Evolutionary conservation across 768 basidiomycete genomes (phyloP).

Genomic region (Leucocoprinus sp.): DNA sequence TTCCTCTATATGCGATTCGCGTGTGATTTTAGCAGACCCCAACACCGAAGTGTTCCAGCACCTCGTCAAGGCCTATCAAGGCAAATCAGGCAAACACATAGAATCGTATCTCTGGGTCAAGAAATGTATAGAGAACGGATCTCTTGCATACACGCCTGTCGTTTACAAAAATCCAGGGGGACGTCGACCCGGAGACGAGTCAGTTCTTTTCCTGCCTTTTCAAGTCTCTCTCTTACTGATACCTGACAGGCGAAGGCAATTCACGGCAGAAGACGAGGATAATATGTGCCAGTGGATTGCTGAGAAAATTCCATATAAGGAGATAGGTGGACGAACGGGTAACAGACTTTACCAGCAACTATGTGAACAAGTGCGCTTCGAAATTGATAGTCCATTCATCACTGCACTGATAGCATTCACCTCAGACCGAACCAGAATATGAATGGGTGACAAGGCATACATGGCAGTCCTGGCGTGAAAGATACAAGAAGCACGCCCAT

Average conservation of each 20-base stretch:
- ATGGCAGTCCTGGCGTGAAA: slow-evolving; percentile 86
- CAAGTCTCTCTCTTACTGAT: slow-evolving; percentile 2
- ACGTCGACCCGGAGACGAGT: slow-evolving; percentile 77
- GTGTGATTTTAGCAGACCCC: slow-evolving; percentile 73
- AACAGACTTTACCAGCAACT: slow-evolving; percentile 80
- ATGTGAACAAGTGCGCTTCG: slow-evolving; percentile 50
- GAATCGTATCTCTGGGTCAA: slow-evolving; percentile 82
- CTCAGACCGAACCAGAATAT: slow-evolving; percentile 66
- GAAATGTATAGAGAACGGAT: slow-evolving; percentile 66
- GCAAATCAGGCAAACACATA: slow-evolving; percentile 62
- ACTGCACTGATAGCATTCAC: not conserved
- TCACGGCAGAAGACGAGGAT: slow-evolving; percentile 70
- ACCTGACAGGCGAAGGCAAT: slow-evolving; percentile 58
- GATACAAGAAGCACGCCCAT: slow-evolving; percentile 75
- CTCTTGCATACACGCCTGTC: slow-evolving; percentile 60
- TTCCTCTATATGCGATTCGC: slow-evolving; percentile 61
- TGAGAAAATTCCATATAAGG: slow-evolving; percentile 74
- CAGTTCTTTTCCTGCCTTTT: slow-evolving; percentile 18
- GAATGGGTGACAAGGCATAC: slow-evolving; percentile 77
- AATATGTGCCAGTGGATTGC: slow-evolving; percentile 75
- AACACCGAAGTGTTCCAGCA: slow-evolving; percentile 70
- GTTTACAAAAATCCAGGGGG: slow-evolving; percentile 84
- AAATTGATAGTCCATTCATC: not conserved
- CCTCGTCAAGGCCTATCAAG: slow-evolving; percentile 66
- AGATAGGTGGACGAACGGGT: slow-evolving; percentile 74